These are phyloP conservation scores for Termitomyces sp. DNA, from an alignment of 768 basidiomycete species.

Conservation along the genomic window DNA sequence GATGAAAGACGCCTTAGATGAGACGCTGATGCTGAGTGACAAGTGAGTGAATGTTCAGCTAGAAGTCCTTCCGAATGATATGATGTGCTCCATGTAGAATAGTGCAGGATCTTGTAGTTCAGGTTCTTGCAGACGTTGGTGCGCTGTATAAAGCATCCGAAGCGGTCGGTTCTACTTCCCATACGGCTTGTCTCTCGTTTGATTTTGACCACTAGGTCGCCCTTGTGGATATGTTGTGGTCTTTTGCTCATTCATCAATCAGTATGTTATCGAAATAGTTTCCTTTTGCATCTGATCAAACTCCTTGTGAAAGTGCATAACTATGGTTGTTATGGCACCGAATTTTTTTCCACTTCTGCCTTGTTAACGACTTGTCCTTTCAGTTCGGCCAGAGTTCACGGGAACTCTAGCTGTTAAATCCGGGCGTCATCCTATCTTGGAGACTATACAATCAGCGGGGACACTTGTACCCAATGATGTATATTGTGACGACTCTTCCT, in stretches of 20 bases:
- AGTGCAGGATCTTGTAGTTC: conserved; percentile 68
- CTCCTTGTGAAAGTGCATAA: conserved; percentile 36
- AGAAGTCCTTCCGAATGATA: neutral
- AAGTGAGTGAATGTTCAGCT: conserved; percentile 36
- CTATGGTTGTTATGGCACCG: conserved; percentile 28
- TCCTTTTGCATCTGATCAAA: neutral
- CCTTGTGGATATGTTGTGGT: conserved; percentile 84
- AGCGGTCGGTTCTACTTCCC: conserved; percentile 48
- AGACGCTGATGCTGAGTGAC: conserved; percentile 81
- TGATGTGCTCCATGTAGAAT: conserved; percentile 43
- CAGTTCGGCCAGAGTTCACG: conserved; percentile 90
- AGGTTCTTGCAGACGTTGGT: conserved; percentile 68
- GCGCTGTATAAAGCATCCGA: conserved; percentile 89
- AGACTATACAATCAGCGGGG: conserved; percentile 62
- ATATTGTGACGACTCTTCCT: conserved; percentile 77
- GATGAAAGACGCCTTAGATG: conserved; percentile 89
- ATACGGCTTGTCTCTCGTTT: neutral
- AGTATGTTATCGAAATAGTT: conserved; percentile 39
- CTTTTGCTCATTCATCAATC: conserved; percentile 80
- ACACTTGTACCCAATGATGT: conserved; percentile 85
- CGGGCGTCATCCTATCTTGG: conserved; percentile 85
- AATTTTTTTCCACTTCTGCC: neutral
- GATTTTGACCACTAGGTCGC: conserved; percentile 53
- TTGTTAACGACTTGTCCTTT: neutral
- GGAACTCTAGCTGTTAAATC: conserved; percentile 85